Evolutionary conservation across 2,329 filamentous ascomycete genomes (phyloP).

Genomic region (Colletotrichum sp.): DNA sequence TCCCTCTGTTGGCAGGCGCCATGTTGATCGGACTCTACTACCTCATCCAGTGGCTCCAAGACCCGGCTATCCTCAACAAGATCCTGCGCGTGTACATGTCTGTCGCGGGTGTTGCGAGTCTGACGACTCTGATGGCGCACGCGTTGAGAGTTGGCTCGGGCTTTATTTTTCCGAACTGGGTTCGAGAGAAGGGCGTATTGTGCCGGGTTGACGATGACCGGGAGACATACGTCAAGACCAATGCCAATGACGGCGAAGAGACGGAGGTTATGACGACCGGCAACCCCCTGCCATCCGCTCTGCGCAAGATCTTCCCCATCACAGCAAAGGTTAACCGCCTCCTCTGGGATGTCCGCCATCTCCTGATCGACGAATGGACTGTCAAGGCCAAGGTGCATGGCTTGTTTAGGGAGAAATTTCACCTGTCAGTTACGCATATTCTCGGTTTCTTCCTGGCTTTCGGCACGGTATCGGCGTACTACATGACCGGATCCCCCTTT

Average conservation of each 20-base stretch:
- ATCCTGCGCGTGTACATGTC: slow-evolving; percentile 86
- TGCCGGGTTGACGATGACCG: slow-evolving; percentile 48
- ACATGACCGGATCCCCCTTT: slow-evolving; percentile 62
- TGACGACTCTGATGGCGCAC: slow-evolving; percentile 78
- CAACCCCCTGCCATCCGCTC: slow-evolving; percentile 33
- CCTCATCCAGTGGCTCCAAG: slow-evolving; percentile 86
- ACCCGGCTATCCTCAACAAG: slow-evolving; percentile 81
- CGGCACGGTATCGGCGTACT: slow-evolving; percentile 65
- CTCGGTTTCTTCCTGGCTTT: slow-evolving; percentile 61
- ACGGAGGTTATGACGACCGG: slow-evolving; percentile 22
- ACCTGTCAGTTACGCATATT: slow-evolving; percentile 62
- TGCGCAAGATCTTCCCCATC: slow-evolving; percentile 18
- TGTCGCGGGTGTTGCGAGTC: slow-evolving; percentile 76
- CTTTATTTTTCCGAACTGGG: slow-evolving; percentile 76
- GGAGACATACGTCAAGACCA: slow-evolving; percentile 37
- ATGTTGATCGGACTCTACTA: slow-evolving; percentile 82
- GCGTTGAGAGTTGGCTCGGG: slow-evolving; percentile 66
- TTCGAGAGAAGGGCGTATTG: slow-evolving; percentile 54
- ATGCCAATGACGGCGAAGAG: neutral
- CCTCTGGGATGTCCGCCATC: slow-evolving; percentile 57
- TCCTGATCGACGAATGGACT: slow-evolving; percentile 58
- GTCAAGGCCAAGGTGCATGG: slow-evolving; percentile 58
- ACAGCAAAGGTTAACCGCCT: slow-evolving; percentile 17
- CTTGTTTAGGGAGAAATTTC: slow-evolving; percentile 49
- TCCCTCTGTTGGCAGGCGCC: slow-evolving; percentile 78